Conservation (phyloP, 345 rosid genomes). For the Trapa incisa region DNA sequence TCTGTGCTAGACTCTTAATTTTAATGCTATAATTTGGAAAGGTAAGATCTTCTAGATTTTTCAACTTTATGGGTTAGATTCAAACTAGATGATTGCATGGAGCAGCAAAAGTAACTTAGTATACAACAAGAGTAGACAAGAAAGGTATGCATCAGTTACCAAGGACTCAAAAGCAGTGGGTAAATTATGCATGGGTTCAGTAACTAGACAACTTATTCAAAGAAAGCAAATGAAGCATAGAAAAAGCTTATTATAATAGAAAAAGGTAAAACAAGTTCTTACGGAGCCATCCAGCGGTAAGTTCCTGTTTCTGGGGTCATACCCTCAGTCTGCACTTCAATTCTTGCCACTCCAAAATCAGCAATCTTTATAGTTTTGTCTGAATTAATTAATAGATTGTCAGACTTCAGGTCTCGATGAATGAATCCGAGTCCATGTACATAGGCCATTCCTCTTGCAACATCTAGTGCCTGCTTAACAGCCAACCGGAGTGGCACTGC, state of each 20-base stretch:
- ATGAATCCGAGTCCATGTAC: conserved; percentile 28
- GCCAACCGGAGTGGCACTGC: conserved; percentile 30
- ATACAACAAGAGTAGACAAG: background rate
- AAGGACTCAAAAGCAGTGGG: background rate
- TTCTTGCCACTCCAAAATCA: conserved; percentile 13
- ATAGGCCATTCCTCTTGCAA: conserved; percentile 20
- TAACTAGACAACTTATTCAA: background rate
- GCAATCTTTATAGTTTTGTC: conserved; percentile 14
- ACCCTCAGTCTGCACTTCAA: conserved; percentile 36
- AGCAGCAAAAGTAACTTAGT: background rate
- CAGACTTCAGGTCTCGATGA: conserved; percentile 35
- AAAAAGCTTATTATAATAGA: no score
- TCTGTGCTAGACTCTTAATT: background rate
- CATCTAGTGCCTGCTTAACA: conserved; percentile 24
- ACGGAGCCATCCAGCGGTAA: conserved; percentile 48
- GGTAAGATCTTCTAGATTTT: background rate
- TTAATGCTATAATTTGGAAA: background rate
- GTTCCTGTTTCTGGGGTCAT: conserved; percentile 44
- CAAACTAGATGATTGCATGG: background rate
- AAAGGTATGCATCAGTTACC: background rate
- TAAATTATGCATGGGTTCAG: background rate
- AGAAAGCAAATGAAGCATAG: background rate
- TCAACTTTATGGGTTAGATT: background rate
- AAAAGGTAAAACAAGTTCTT: conserved; percentile 9
- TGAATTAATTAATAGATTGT: conserved; percentile 21